Base-by-base conservation (phyloP, 495 filamentous ascomycete genomes). In the Penicillium tannophilum region DNA sequence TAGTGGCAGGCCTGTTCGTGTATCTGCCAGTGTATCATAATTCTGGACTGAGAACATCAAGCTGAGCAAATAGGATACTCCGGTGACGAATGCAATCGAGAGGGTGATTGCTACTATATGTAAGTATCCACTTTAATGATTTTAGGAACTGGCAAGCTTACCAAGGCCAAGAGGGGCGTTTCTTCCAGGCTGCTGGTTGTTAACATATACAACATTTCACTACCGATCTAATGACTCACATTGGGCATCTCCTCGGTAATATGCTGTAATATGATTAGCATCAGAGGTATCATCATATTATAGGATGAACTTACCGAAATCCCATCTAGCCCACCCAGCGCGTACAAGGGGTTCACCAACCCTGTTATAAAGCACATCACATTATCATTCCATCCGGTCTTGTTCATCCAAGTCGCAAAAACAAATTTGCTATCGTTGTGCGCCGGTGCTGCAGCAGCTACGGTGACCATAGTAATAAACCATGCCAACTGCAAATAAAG, bases 231-330 rank as follows among this genome's bases (percentile, higher is more conserved):
- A 6, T 26, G 24, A 88, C 88, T 54, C 53, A 72, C 71, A 56
- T 86, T 79, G 0, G 89, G 88, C 39, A 93, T 75, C 71, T 93
- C 90, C 67, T 93, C 90, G 2, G 90, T 86, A 54, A 93, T 83
- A 66, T 93, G 90, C 36, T 87, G 79, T 31, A n/a, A 14, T 12
- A 26, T 46, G 1, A 23, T 61, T 50, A 41, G 33, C 9, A 54
- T 39, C 30, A 47, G 11, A 0, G 17, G 54, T 35, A 20, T 12
- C 3, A 3, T 23, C 16, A 14, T 24, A 14, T 30, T 84, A 20
- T 72, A n/a, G 75, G 67, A 23, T 23, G 20, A 31, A 52, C 69
- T 19, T 63, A 74, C 71, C 19, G 69, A 67, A 19, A 74, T 71
- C 11, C 74, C 74, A 67, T 89, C 88, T 11, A 89, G 82, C 0